Percentiles rank a stretch among this genome's conserved stretches.
These are phyloP conservation scores for Podospora australis DNA, from an alignment of 495 filamentous ascomycete genomes.

Conservation along the genomic window DNA sequence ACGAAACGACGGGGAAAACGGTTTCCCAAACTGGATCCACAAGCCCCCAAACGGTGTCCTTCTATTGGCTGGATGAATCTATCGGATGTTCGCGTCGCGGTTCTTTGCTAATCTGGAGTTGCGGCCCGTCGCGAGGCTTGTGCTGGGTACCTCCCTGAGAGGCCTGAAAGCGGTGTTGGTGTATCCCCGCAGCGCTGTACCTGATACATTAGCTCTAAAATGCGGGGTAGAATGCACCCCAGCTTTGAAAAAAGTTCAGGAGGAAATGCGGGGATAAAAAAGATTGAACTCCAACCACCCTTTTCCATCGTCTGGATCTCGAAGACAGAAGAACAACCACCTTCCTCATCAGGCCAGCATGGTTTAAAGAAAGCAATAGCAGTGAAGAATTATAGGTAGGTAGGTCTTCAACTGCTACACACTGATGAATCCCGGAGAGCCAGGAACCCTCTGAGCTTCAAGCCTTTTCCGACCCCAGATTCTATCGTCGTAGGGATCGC, in stretches of 20 bases:
- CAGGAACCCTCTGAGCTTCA: too few species aligned
- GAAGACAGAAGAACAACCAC: slow-evolving; percentile 9
- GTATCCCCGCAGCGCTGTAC: slow-evolving; percentile 9
- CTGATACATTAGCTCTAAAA: slow-evolving; percentile 4
- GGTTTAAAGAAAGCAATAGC: background rate
- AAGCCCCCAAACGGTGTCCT: background rate
- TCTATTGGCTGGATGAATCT: slow-evolving; percentile 23
- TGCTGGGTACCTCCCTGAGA: slow-evolving; percentile 12
- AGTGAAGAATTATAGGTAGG: slow-evolving; percentile 2
- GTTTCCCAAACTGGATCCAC: slow-evolving; percentile 17
- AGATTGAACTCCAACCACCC: too few species aligned
- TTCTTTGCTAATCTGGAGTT: slow-evolving; percentile 27
- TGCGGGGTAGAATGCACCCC: slow-evolving; percentile 13
- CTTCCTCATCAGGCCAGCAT: slow-evolving; percentile 14
- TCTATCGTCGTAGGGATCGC: background rate
- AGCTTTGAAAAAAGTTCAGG: slow-evolving; percentile 6
- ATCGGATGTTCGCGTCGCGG: slow-evolving; percentile 14
- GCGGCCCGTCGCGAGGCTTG: slow-evolving; percentile 24
- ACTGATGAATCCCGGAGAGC: too few species aligned
- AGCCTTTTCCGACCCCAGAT: too few species aligned
- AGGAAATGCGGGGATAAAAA: slow-evolving; percentile 1
- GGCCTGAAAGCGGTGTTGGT: slow-evolving; percentile 4
- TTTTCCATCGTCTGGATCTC: slow-evolving; percentile 9
- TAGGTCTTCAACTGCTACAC: too few species aligned
- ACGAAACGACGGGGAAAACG: slow-evolving; percentile 6